phyloP scores from a whole-genome alignment of 345 rosid species.

The Mallotus nudiflorus region DNA sequence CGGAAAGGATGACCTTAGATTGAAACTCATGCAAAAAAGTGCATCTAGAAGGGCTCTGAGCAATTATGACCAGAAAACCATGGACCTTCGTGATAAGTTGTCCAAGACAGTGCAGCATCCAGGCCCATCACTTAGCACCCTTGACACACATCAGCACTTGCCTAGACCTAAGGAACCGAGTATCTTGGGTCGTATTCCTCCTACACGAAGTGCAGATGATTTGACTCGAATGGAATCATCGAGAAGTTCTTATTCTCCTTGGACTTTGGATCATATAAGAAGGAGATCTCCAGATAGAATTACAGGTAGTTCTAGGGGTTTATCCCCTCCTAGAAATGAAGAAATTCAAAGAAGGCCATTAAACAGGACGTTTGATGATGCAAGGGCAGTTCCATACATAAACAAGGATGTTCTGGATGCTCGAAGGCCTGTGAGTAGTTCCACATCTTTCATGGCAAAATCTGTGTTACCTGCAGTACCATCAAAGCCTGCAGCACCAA shows the following conservation, averaged over 20 bases:
- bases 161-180: constrained; percentile 48
- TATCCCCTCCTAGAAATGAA: constrained; percentile 56
- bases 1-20: constrained; percentile 74
- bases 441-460: constrained; percentile 50
- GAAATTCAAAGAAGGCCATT: constrained; percentile 50
- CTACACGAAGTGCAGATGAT: constrained; percentile 51
- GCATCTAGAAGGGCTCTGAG: constrained; percentile 45
- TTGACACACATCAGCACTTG: constrained; percentile 40
- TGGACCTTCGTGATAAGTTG: constrained; percentile 81
- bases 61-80: constrained; percentile 41
- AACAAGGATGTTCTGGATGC: constrained; percentile 55
- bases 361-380: constrained; percentile 54
- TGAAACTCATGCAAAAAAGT: constrained; percentile 73
- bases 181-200: constrained; percentile 46
- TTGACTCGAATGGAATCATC: constrained; percentile 48
- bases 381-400: constrained; percentile 55
- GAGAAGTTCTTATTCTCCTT: constrained; percentile 57
- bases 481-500: constrained; percentile 50
- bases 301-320: constrained; percentile 54
- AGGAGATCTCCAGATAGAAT: constrained; percentile 68
- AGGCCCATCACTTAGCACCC: constrained; percentile 18
- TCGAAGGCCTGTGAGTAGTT: constrained; percentile 47
- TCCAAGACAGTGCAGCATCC: constrained; percentile 55
- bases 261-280: constrained; percentile 68
- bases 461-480: constrained; percentile 51